These are phyloP conservation scores for Xylariaceae sp. DNA, from an alignment of 2,329 filamentous ascomycete genomes.

Conservation along the genomic window DNA sequence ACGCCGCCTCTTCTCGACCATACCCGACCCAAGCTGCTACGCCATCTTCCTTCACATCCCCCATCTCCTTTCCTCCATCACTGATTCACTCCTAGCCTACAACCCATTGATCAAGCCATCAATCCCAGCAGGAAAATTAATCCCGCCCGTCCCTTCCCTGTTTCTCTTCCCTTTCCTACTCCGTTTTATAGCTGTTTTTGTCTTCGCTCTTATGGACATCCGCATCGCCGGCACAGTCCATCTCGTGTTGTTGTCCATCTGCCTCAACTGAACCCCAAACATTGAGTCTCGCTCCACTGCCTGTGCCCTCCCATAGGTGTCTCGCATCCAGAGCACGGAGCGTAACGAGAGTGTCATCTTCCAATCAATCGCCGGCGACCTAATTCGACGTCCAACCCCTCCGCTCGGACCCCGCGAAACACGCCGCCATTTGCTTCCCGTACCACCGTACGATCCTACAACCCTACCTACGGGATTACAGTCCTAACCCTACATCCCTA, in stretches of 20 bases:
- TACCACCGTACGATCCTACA: conserved; percentile 1
- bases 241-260: conserved; percentile 1
- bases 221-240: neutral
- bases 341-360: conserved; percentile 3
- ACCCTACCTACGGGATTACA: neutral
- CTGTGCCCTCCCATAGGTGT: neutral
- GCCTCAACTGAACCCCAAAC: neutral
- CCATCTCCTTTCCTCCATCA: conserved; percentile 9
- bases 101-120: conserved; percentile 4
- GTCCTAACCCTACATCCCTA: neutral
- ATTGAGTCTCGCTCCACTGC: neutral
- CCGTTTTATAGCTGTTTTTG: conserved; percentile 2
- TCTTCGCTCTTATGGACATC: neutral
- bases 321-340: conserved; percentile 1
- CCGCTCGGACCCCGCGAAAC: conserved; percentile 1
- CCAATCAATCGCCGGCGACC: conserved; percentile 4
- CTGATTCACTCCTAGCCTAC: conserved; percentile 1
- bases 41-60: neutral
- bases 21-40: neutral
- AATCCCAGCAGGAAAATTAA: neutral
- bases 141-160: neutral
- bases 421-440: conserved; percentile 12
- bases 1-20: neutral
- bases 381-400: neutral
- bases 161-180: neutral